Base-by-base conservation (phyloP, 441 rosid species). In the Cnidoscolus chayamansa region DNA sequence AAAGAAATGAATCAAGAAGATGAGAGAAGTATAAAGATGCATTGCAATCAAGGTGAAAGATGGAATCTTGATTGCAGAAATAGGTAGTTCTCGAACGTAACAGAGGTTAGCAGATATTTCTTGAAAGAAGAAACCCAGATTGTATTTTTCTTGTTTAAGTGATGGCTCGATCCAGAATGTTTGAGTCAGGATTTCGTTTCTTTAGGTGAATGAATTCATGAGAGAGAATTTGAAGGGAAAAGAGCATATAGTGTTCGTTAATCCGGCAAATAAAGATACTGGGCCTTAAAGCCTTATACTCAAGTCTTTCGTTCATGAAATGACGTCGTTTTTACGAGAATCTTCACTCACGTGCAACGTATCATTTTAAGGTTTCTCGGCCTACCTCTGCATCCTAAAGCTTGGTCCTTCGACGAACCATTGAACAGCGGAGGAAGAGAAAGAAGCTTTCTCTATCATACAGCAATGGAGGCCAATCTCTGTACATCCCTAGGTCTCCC, bases 401-500 rank as follows among this genome's bases (percentile, higher is more conserved):
- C 65, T 45, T 48, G 43, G 25, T 25, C 25, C 25, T 25, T 25
- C 25, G 49, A 35, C 37, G 62, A 63, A 51, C 43, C 32, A 32
- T n/a, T 17, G 45, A 37, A 50, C 25, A 68, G 12, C 57, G 47
- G 53, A 53, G 62, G 20, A 7, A 1, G 32, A 1, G 4, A 19
- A 57, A 50, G 4, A 40, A 25, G 45, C 10, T 40, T 16, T 50
- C 31, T 13, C 12, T 40, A 7, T 35, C 8, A 5, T 19, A 4
- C 17, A 47, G 64, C 75, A 67, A 89, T 91, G 94, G 93, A 89
- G 84, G 78, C 85, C 13, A 85, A 87, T 77, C 80, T 88, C 68
- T 81, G 85, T 63, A 83, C 85, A 47, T 68, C 75, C 48, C 80
- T 91, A 0, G 86, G 90, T 57, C 87, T 91, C 62, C 85, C 86